Evolutionary conservation across 140 eudicot species (phyloP).

Genomic region (Oenanthe javanica): DNA sequence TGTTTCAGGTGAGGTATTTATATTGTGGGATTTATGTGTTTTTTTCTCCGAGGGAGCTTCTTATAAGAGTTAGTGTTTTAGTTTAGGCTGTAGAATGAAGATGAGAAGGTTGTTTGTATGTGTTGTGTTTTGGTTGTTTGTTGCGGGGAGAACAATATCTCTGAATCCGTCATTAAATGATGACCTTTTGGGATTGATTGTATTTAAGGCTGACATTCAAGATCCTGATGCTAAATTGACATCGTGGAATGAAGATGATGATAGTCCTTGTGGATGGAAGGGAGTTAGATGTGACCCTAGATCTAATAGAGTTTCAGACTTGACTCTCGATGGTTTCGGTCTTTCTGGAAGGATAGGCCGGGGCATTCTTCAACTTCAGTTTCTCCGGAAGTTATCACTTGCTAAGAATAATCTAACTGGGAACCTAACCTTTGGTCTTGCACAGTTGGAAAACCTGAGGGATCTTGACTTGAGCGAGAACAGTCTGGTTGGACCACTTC

Average conservation of each 20-base stretch:
- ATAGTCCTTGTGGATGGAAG: slow-evolving; percentile 63
- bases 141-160: not conserved
- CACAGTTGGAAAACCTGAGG: slow-evolving; percentile 42
- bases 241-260: slow-evolving; percentile 83
- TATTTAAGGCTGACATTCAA: slow-evolving; percentile 58
- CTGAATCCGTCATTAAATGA: slow-evolving; percentile 44
- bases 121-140: not conserved
- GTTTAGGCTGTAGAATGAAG: not conserved
- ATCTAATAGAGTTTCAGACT: slow-evolving; percentile 61
- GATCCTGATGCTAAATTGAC: slow-evolving; percentile 60
- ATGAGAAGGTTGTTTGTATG: slow-evolving; percentile 1
- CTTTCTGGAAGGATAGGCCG: slow-evolving; percentile 73
- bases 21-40: no score
- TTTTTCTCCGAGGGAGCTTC: not conserved
- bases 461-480: slow-evolving; percentile 51
- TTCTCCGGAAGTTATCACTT: slow-evolving; percentile 46
- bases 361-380: slow-evolving; percentile 61
- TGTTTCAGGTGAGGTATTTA: not conserved
- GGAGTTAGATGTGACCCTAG: slow-evolving; percentile 65
- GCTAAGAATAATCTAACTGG: slow-evolving; percentile 76
- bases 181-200: slow-evolving; percentile 84
- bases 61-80: not conserved
- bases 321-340: slow-evolving; percentile 47
- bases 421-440: slow-evolving; percentile 37
- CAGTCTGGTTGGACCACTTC: slow-evolving; percentile 50